Evolutionary conservation across 805 yeast genomes (phyloP).

Genomic region (Soucietia sequanensis): DNA sequence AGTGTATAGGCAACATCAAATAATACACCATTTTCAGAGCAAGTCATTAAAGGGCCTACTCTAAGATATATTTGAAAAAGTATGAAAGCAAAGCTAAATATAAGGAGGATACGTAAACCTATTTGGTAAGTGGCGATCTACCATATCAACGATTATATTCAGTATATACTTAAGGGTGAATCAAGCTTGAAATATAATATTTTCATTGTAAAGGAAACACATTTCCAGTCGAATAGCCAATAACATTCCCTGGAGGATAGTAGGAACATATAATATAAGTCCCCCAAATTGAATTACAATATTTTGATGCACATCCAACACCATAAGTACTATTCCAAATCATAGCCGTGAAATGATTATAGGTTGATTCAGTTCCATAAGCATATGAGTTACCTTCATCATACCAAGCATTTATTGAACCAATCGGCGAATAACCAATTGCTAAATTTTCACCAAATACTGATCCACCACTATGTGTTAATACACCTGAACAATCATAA

Average conservation of each 20-base stretch:
- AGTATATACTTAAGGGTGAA: too few species aligned
- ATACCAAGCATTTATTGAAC: slow-evolving; percentile 42
- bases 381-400: slow-evolving; percentile 29
- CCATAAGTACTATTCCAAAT: slow-evolving; percentile 33
- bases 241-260: slow-evolving; percentile 29
- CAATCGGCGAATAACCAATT: slow-evolving; percentile 31
- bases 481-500: slow-evolving; percentile 34
- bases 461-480: slow-evolving; percentile 33
- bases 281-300: slow-evolving; percentile 32
- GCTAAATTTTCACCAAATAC: slow-evolving; percentile 40
- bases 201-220: too few species aligned
- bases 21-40: too few species aligned
- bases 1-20: too few species aligned
- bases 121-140: too few species aligned
- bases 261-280: slow-evolving; percentile 40
- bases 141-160: too few species aligned
- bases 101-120: too few species aligned
- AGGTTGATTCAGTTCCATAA: slow-evolving; percentile 23
- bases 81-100: too few species aligned
- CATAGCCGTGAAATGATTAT: slow-evolving; percentile 40
- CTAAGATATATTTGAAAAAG: too few species aligned
- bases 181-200: too few species aligned
- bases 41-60: too few species aligned
- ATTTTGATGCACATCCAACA: slow-evolving; percentile 35
- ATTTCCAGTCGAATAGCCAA: slow-evolving; percentile 21